These are phyloP conservation scores for Alnus rubra DNA, from an alignment of 306 rosid genomes.

Conservation along the genomic window DNA sequence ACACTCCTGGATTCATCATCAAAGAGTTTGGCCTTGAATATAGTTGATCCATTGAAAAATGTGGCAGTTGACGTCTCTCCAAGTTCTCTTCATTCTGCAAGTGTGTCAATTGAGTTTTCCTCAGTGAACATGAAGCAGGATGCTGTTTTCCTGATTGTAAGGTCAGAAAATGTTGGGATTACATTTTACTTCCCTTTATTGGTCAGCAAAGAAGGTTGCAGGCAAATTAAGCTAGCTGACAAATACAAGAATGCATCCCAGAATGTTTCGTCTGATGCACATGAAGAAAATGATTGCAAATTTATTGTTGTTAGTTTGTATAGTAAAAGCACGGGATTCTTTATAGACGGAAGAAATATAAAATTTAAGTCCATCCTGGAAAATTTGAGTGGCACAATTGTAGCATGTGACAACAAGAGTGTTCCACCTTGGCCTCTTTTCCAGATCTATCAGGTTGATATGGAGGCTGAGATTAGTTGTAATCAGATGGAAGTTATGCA, in stretches of 20 bases:
- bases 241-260: conserved; percentile 32
- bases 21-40: conserved; percentile 29
- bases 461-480: conserved; percentile 44
- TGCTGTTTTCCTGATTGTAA: conserved; percentile 34
- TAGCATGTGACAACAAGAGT: conserved; percentile 45
- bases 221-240: conserved; percentile 41
- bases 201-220: conserved; percentile 37
- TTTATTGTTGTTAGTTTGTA: conserved; percentile 48
- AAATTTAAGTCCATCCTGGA: conserved; percentile 55
- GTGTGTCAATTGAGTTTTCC: conserved; percentile 30
- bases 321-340: conserved; percentile 51
- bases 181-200: conserved; percentile 67
- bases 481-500: conserved; percentile 27
- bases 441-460: conserved; percentile 52
- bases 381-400: conserved; percentile 58
- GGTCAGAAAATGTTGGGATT: conserved; percentile 49
- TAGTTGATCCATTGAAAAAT: conserved; percentile 27
- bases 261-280: conserved; percentile 36
- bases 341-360: conserved; percentile 35
- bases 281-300: conserved; percentile 46
- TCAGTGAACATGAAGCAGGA: conserved; percentile 41
- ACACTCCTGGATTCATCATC: conserved; percentile 27
- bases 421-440: conserved; percentile 66
- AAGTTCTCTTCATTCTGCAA: conserved; percentile 34
- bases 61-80: conserved; percentile 29